Base-by-base conservation (phyloP, 2,329 filamentous ascomycete genomes). In the Colletotrichum incanum region DNA sequence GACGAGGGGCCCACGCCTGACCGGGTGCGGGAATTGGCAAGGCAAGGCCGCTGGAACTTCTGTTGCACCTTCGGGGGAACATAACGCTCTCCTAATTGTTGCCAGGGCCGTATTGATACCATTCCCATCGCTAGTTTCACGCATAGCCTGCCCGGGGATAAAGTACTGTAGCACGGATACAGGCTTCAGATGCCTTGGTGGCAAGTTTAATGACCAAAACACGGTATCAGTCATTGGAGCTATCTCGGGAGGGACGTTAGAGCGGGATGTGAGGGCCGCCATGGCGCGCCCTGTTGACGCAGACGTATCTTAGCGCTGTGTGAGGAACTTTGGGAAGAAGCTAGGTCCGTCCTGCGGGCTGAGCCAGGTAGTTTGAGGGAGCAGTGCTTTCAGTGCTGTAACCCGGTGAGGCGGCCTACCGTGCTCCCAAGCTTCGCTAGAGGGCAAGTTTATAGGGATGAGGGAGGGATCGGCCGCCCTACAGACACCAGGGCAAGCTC, bases 291-390 rank as follows among this genome's bases (percentile, higher is more conserved):
- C 6, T 9, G 59, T 23, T 18, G 37, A 61, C 20, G 20, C 31
- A 47, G n/a, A 49, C 14, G 31, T 28, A 39, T 62, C 59, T 49
- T 49, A 62, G 43, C 55, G 23, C 43, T 49, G 28, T 62, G 20
- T 18, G 58, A 59, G 52, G 69, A 55, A 72, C 69, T 72, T 72
- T 72, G 50, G 56, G 28, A 1, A 41, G n/a, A 52, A 55, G 69
- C 69, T 68, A 64, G 65, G 34, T 50, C 26, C 39, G 37, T 43
- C 20, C 41, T 72, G 64, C 64, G 56, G 64, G 58, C 68, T 71
- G 68, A 63, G 68, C 68, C 63, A 71, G 56, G 56, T 67, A 52
- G 54, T 31, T 56, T 52, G 47, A n/a, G 41, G 55, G 47, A 56
- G 63, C 55, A 61, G 39, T 34, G 55, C 37, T 56, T 47, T 45